phyloP scores from a whole-genome alignment of 768 basidiomycete species.

The Pleurotus ostreatus region DNA sequence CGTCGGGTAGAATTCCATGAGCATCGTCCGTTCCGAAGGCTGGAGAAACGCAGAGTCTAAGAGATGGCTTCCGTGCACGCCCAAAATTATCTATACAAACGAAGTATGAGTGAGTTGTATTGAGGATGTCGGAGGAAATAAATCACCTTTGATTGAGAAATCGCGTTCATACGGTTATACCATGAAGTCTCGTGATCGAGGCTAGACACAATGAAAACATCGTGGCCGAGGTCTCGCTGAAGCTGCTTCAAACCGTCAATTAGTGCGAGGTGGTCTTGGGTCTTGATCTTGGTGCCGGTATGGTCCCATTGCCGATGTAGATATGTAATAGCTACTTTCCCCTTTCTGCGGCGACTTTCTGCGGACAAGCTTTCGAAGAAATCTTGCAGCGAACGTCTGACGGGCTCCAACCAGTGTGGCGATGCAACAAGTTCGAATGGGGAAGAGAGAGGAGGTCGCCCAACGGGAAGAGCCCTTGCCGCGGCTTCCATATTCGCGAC shows the following conservation, averaged over 20 bases:
- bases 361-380: conserved; percentile 43
- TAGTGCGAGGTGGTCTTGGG: conserved; percentile 55
- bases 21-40: conserved; percentile 50
- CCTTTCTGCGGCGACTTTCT: conserved; percentile 20
- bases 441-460: conserved; percentile 39
- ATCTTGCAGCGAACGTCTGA: conserved; percentile 36
- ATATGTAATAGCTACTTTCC: conserved; percentile 62
- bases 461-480: conserved; percentile 16
- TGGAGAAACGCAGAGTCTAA: conserved; percentile 72
- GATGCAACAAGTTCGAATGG: conserved; percentile 42
- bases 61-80: conserved; percentile 56
- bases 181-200: conserved; percentile 43
- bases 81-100: conserved; percentile 48
- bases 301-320: conserved; percentile 30
- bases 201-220: conserved; percentile 51
- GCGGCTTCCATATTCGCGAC: conserved; percentile 76
- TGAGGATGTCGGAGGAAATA: background rate
- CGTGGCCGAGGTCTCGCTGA: conserved; percentile 46
- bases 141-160: conserved; percentile 66
- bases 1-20: conserved; percentile 76
- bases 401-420: conserved; percentile 68
- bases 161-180: conserved; percentile 59
- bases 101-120: conserved; percentile 9
- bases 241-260: conserved; percentile 53
- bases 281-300: conserved; percentile 44